These are phyloP conservation scores for Aspergillus sp. DNA, from an alignment of 2,329 filamentous ascomycete genomes.

Conservation along the genomic window DNA sequence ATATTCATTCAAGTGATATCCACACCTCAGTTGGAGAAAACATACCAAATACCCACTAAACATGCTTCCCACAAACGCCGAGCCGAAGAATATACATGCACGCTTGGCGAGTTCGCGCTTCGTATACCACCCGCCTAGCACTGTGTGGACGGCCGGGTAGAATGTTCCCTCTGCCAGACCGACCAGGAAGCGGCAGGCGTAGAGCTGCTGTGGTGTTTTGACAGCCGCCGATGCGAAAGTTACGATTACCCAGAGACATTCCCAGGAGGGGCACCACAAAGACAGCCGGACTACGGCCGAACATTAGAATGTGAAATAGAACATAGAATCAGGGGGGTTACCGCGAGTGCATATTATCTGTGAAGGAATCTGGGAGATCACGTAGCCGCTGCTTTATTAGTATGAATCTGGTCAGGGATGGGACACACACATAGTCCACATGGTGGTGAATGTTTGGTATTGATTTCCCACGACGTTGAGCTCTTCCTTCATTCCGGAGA, in stretches of 20 bases:
- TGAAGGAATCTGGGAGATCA: neutral
- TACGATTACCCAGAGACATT: neutral
- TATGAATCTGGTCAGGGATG: neutral
- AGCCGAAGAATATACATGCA: constrained; percentile 1
- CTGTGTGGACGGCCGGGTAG: constrained; percentile 1
- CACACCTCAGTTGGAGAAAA: too few relatives aligned
- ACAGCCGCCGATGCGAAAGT: neutral
- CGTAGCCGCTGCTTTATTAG: neutral
- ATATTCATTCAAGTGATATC: too few relatives aligned
- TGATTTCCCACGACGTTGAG: constrained; percentile 2
- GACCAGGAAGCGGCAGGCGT: constrained; percentile 2
- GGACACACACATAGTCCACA: neutral
- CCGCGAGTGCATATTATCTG: constrained; percentile 4
- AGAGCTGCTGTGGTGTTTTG: constrained; percentile 1
- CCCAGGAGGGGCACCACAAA: constrained; percentile 2
- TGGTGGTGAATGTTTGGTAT: constrained; percentile 1
- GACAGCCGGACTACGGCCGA: neutral
- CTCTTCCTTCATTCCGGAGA: constrained; percentile 6
- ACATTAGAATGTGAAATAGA: too few relatives aligned
- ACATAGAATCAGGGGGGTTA: neutral
- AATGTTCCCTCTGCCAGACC: constrained; percentile 4
- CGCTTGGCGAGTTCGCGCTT: constrained; percentile 2
- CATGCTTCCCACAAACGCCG: constrained; percentile 1
- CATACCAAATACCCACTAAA: constrained; percentile 1
- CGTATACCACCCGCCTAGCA: neutral